These are phyloP conservation scores for Mesotaenium endlicherianum DNA, from an alignment of 139 green algal genomes.

Conservation along the genomic window DNA sequence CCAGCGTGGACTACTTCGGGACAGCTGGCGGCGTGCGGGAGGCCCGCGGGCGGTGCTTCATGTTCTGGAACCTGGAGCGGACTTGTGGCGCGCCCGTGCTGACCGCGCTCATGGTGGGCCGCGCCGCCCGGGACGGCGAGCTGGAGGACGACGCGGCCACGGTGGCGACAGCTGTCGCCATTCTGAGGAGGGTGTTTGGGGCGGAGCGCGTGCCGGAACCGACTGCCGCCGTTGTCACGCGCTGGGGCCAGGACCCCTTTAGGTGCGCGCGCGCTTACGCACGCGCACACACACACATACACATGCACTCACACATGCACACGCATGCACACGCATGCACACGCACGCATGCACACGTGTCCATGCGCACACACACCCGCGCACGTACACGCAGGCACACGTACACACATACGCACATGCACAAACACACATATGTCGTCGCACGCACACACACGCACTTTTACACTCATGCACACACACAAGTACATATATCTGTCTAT, in stretches of 20 bases:
- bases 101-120: slow-evolving; percentile 31
- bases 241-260: slow-evolving; percentile 63
- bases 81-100: slow-evolving; percentile 27
- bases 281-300: no score
- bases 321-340: no score
- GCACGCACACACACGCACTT: no score
- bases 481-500: no score
- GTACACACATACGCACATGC: no score
- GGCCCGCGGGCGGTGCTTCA: slow-evolving; percentile 70
- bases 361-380: no score
- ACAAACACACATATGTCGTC: no score
- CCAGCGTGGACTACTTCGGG: slow-evolving; percentile 74
- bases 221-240: slow-evolving; percentile 31
- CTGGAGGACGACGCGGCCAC: slow-evolving; percentile 20
- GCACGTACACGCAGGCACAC: no score
- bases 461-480: no score
- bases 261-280: slow-evolving; percentile 10
- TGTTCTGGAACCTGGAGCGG: slow-evolving; percentile 80
- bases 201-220: slow-evolving; percentile 56
- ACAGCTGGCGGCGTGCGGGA: slow-evolving; percentile 51
- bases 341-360: no score
- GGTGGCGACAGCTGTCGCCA: slow-evolving; percentile 49
- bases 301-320: no score
- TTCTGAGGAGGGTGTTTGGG: slow-evolving; percentile 56
- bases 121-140: slow-evolving; percentile 12